Conservation (phyloP, 495 filamentous ascomycete genomes). For the Alectoria sarmentosa region DNA sequence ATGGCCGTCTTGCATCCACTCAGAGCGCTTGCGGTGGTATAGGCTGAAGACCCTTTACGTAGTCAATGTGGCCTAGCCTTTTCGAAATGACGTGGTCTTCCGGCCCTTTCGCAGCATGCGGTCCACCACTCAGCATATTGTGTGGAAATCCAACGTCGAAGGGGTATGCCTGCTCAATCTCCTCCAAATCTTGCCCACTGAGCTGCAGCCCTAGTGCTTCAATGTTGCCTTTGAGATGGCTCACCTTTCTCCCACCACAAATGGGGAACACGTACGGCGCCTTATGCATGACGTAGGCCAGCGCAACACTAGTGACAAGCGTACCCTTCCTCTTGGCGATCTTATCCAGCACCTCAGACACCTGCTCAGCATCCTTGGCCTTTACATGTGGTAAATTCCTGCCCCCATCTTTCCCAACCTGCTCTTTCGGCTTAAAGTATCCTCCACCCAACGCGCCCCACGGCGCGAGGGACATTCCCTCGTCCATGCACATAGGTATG, state of each 20-base stretch:
- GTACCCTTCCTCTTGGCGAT: constrained; percentile 48
- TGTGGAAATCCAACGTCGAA: constrained; percentile 51
- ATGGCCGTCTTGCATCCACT: neutral
- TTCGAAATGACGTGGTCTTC: constrained; percentile 37
- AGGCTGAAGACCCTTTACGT: constrained; percentile 30
- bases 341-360: constrained; percentile 51
- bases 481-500: constrained; percentile 46
- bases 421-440: constrained; percentile 40
- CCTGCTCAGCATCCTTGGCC: constrained; percentile 38
- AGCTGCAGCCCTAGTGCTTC: constrained; percentile 49
- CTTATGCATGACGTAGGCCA: constrained; percentile 71
- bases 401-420: constrained; percentile 32
- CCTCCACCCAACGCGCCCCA: constrained; percentile 51
- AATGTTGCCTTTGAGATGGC: constrained; percentile 59
- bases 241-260: constrained; percentile 58
- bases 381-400: constrained; percentile 18
- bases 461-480: constrained; percentile 52
- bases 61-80: constrained; percentile 43
- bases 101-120: constrained; percentile 35
- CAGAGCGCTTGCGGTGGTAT: constrained; percentile 15
- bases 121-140: constrained; percentile 39
- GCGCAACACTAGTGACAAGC: constrained; percentile 42
- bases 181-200: constrained; percentile 47
- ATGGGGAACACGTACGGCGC: constrained; percentile 72
- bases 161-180: constrained; percentile 44